These are phyloP conservation scores for Lablab purpureus DNA, from an alignment of 306 rosid species.

Conservation along the genomic window DNA sequence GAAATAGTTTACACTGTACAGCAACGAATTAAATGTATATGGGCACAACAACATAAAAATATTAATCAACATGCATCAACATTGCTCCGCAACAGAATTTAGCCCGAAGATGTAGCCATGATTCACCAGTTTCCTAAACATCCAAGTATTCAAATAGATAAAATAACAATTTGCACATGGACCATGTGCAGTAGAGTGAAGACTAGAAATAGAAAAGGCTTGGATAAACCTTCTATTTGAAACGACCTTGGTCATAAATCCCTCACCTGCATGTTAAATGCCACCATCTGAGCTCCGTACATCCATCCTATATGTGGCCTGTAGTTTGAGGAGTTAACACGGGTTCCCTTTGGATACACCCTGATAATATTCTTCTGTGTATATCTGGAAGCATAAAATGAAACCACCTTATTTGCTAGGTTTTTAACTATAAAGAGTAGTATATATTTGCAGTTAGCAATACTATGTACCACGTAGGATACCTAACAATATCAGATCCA, in stretches of 20 bases:
- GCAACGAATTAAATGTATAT: conserved; percentile 1
- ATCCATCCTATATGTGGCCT: conserved; percentile 89
- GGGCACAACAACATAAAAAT: conserved; percentile 9
- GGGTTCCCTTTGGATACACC: conserved; percentile 88
- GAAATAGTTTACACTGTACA: conserved; percentile 11
- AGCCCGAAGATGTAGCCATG: neutral
- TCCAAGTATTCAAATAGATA: conserved; percentile 12
- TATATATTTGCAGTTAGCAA: conserved; percentile 14
- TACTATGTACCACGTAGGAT: conserved; percentile 6
- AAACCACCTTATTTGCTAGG: conserved; percentile 34
- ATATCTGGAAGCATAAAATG: conserved; percentile 61
- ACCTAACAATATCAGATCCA: conserved; percentile 81
- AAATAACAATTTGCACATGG: neutral
- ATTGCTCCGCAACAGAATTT: conserved; percentile 20
- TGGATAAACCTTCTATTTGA: conserved; percentile 33
- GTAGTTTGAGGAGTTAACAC: conserved; percentile 82
- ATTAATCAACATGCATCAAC: conserved; percentile 28
- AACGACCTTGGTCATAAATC: conserved; percentile 34
- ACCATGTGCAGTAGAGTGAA: neutral
- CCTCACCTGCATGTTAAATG: conserved; percentile 94
- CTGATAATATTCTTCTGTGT: conserved; percentile 82
- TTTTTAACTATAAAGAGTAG: conserved; percentile 26
- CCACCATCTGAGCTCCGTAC: conserved; percentile 97
- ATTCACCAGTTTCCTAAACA: conserved; percentile 1
- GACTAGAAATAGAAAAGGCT: conserved; percentile 1